Conservation (phyloP, 805 yeast species). For the Zygosaccharomyces kombuchaensis region DNA sequence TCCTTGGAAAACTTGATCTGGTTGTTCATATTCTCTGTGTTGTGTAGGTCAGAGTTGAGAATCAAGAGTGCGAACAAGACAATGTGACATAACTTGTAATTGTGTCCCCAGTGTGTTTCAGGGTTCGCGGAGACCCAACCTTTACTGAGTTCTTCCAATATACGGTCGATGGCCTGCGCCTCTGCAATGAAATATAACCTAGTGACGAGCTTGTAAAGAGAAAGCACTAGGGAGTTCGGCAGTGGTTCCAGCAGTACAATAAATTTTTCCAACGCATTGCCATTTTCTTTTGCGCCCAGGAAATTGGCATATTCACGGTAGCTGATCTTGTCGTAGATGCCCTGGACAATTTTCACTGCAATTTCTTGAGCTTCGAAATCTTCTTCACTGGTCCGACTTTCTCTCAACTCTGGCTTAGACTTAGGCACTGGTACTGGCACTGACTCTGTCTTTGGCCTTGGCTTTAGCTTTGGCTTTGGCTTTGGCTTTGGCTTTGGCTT, state of each 20-base stretch:
- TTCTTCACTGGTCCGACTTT: neutral
- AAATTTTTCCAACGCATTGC: constrained; percentile 34
- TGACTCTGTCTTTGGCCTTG: neutral
- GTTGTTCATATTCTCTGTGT: constrained; percentile 37
- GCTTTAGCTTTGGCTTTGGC: neutral
- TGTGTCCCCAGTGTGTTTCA: constrained; percentile 42
- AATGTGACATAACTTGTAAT: constrained; percentile 61
- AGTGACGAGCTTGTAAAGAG: constrained; percentile 59
- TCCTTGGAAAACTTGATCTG: constrained; percentile 38
- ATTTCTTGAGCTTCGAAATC: constrained; percentile 8
- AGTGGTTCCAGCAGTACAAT: constrained; percentile 41
- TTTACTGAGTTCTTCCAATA: constrained; percentile 62
- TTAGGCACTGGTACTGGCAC: neutral
- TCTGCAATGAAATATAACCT: constrained; percentile 75
- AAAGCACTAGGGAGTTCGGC: constrained; percentile 47
- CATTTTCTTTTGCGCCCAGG: constrained; percentile 35
- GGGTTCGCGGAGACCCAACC: constrained; percentile 54
- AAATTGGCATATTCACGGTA: constrained; percentile 44
- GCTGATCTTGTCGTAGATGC: constrained; percentile 27
- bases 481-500: neutral
- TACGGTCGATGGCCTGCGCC: constrained; percentile 73
- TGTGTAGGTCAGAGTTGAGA: constrained; percentile 74
- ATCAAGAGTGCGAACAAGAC: constrained; percentile 67
- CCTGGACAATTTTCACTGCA: constrained; percentile 35
- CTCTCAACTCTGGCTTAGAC: neutral